phyloP scores from a whole-genome alignment of 2,329 filamentous ascomycete species.

The Claviceps pazoutovae region DNA sequence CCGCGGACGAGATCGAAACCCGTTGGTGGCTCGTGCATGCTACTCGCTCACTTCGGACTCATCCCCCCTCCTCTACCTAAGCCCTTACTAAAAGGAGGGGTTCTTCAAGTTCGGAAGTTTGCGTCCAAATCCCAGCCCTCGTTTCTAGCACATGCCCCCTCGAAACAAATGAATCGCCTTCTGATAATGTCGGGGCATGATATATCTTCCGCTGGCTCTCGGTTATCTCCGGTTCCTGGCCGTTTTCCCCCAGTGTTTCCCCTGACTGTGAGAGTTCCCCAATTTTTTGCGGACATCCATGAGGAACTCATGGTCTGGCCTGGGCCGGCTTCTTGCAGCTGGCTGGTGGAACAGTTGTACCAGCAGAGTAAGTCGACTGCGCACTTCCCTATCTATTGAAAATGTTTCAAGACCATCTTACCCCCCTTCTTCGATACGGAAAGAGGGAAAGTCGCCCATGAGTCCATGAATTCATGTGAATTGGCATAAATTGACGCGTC shows the following conservation, averaged over 20 bases:
- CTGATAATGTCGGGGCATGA: neutral
- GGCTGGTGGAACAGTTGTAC: neutral
- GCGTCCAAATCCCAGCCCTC: neutral
- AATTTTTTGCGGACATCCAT: neutral
- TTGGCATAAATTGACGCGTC: no score
- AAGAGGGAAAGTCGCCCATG: no score
- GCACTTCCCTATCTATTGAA: neutral
- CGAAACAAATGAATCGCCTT: neutral
- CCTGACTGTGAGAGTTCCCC: neutral
- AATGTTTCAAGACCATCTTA: neutral
- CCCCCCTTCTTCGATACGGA: neutral
- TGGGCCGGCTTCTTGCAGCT: slow-evolving; percentile 1
- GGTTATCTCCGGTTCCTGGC: neutral
- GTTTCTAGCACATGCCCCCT: neutral
- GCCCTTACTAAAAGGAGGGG: neutral
- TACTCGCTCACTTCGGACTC: neutral
- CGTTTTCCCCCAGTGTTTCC: neutral
- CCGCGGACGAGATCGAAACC: neutral
- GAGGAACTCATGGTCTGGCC: neutral
- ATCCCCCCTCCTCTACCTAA: neutral
- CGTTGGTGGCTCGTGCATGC: slow-evolving; percentile 1
- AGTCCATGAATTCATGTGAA: no score
- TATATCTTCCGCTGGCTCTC: neutral
- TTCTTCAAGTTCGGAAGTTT: neutral
- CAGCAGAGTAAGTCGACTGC: neutral